These are phyloP conservation scores for Phellinidium pouzarii DNA, from an alignment of 1,284 basidiomycete species.

Conservation along the genomic window DNA sequence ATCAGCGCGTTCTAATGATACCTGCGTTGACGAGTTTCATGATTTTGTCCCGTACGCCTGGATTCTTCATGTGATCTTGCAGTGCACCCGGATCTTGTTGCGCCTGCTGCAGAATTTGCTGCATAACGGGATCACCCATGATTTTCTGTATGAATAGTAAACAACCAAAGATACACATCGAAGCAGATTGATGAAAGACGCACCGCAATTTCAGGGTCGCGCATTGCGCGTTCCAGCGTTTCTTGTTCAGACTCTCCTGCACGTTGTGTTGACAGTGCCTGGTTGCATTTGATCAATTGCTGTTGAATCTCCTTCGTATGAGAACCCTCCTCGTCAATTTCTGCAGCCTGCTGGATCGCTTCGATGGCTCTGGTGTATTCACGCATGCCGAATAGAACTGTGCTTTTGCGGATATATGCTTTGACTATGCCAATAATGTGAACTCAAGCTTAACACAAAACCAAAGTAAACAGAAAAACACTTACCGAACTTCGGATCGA, in stretches of 20 bases:
- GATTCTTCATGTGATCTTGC: conserved; percentile 97
- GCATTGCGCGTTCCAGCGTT: conserved; percentile 90
- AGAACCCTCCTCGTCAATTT: conserved; percentile 71
- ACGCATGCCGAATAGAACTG: conserved; percentile 85
- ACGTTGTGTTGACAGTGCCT: conserved; percentile 78
- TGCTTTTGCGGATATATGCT: conserved; percentile 92
- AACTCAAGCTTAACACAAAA: background rate
- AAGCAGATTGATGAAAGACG: conserved; percentile 28
- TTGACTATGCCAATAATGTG: conserved; percentile 52
- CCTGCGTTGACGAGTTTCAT: conserved; percentile 92
- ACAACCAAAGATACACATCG: background rate
- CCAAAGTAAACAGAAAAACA: too few species aligned
- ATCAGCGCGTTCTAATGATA: conserved; percentile 75
- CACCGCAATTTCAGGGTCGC: conserved; percentile 92
- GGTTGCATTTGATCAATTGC: conserved; percentile 75
- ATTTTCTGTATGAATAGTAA: conserved; percentile 47
- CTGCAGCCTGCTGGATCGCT: conserved; percentile 68
- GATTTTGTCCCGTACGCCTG: conserved; percentile 77
- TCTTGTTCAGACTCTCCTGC: conserved; percentile 88
- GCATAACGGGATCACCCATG: conserved; percentile 86
- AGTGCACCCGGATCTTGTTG: conserved; percentile 86
- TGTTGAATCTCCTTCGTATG: conserved; percentile 77
- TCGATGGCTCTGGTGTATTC: conserved; percentile 86
- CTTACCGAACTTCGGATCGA: conserved; percentile 80
- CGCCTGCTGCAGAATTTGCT: conserved; percentile 92